Percentiles rank a stretch among this genome's conserved stretches.
Conservation (phyloP, 129 eudicot genomes). For the Chrysanthemum seticuspe region DNA sequence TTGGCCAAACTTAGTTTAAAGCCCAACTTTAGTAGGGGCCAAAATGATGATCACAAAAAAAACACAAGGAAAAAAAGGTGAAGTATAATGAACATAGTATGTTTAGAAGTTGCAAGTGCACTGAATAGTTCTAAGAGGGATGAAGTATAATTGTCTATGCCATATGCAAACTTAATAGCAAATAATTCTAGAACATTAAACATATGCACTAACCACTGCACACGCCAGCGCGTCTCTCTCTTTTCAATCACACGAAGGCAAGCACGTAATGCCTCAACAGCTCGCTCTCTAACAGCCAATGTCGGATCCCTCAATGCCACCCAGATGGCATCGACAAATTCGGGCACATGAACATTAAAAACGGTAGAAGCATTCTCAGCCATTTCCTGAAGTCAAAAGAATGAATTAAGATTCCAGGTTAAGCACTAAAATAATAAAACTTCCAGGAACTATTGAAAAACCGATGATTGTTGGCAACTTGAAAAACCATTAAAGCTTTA, state of each 20-base stretch:
- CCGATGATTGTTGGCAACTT: no score
- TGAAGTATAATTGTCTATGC: neutral
- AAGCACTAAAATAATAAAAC: neutral
- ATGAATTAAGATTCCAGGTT: slow-evolving; percentile 16
- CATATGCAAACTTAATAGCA: neutral
- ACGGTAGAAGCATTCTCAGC: slow-evolving; percentile 98
- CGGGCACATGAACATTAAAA: slow-evolving; percentile 85
- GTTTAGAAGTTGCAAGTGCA: slow-evolving; percentile 14
- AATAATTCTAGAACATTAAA: neutral
- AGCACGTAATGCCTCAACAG: slow-evolving; percentile 98
- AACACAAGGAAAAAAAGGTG: neutral
- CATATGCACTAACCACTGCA: slow-evolving; percentile 72
- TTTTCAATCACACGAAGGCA: slow-evolving; percentile 97
- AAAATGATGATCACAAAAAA: slow-evolving; percentile 9
- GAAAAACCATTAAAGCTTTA: no score
- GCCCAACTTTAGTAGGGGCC: neutral
- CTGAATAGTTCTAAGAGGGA: slow-evolving; percentile 9
- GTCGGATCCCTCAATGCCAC: slow-evolving; percentile 93
- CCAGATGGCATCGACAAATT: slow-evolving; percentile 96
- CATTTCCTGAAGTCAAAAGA: slow-evolving; percentile 67
- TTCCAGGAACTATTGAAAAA: no score
- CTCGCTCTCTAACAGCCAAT: slow-evolving; percentile 79
- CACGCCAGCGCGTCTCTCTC: slow-evolving; percentile 99
- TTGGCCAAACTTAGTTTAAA: slow-evolving; percentile 1
- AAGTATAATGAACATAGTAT: slow-evolving; percentile 6